Evolutionary conservation across 2,329 filamentous ascomycete genomes (phyloP), one percentile per base, ranked within the genome.

Genomic region (Hawksworthiomyces lignivorus): DNA sequence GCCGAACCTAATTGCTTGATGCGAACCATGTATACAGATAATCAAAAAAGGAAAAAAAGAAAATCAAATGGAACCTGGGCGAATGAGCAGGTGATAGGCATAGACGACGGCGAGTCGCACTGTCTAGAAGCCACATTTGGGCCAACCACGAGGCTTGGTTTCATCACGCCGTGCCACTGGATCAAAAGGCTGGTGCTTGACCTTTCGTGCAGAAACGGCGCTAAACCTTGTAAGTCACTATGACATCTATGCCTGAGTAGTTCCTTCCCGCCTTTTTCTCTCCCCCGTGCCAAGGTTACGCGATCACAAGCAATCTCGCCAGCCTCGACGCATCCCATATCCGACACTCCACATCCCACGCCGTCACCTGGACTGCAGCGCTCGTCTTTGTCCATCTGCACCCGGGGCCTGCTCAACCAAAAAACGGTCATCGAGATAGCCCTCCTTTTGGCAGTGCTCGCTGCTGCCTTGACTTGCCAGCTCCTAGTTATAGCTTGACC

Each of bases 91-190:
- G 12, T 12, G 24, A 26, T 26, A 26, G 8, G 24, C 12, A 26
- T 12, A 26, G 8, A 26, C 24, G 8, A 26, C 8, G 8, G 12
- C 12, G 24, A 12, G 21, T 31, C 40, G 28, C 33, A 35, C 31
- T 35, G 40, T 42, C 40, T 21, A 31, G 15, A 12, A 17, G 7
- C 6, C 12, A 19, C 2, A 3, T 17, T 12, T 33, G 14, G 35
- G 20, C 48, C 48, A 50, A 50, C 45, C 47, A 46, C 38, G 38
- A 42, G 38, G 46, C 48, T 36, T 22, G 30, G n/a, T 34, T 30
- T 20, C 21, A 28, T 44, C 48, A 50, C 48, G 48, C 40, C 20
- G 22, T 29, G 38, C 15, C 35, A 21, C 43, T 47, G 46, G 46
- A 41, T 37, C 44, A 14, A 15, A 19, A 26, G 41, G 27, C 28